Evolutionary conservation across 139 green algal species (phyloP).

Genomic region (Choricystis sp.): DNA sequence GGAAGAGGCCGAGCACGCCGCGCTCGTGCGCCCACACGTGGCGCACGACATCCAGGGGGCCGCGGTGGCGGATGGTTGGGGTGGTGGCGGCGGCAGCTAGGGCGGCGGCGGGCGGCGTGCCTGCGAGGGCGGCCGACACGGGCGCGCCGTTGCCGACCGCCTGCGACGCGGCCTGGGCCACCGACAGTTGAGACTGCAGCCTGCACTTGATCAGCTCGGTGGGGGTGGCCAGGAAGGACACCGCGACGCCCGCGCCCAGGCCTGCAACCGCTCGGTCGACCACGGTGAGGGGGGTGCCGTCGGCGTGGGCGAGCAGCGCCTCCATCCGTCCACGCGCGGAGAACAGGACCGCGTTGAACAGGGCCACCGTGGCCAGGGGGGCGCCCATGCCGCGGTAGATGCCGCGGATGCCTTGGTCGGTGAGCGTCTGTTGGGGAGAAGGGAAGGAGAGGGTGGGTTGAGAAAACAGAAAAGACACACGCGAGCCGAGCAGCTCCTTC

Average conservation of each 20-base stretch:
- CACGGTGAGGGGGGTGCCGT: constrained; percentile 27
- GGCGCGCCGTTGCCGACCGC: background rate
- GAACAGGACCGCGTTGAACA: constrained; percentile 69
- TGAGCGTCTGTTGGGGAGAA: constrained; percentile 32
- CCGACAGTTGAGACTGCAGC: constrained; percentile 37
- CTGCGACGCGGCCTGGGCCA: background rate
- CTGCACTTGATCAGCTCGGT: constrained; percentile 76
- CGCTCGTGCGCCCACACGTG: constrained; percentile 42
- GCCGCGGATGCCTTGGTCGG: constrained; percentile 28
- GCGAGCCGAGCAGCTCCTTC: background rate
- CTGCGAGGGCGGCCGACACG: background rate
- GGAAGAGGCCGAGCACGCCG: constrained; percentile 33
- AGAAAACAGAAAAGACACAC: background rate
- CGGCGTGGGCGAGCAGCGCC: constrained; percentile 30
- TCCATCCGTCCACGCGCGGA: constrained; percentile 40
- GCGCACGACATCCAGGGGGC: constrained; percentile 39
- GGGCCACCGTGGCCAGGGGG: constrained; percentile 56
- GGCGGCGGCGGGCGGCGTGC: background rate
- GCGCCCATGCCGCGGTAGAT: constrained; percentile 58
- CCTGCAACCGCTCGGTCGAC: constrained; percentile 36
- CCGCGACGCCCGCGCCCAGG: constrained; percentile 33
- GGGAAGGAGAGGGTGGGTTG: background rate
- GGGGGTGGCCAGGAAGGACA: constrained; percentile 50
- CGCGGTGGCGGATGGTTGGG: constrained; percentile 13
- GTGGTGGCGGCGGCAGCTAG: background rate